phyloP scores from a whole-genome alignment of 2,329 filamentous ascomycete genomes.

The Cercospora zeae-maydis region DNA sequence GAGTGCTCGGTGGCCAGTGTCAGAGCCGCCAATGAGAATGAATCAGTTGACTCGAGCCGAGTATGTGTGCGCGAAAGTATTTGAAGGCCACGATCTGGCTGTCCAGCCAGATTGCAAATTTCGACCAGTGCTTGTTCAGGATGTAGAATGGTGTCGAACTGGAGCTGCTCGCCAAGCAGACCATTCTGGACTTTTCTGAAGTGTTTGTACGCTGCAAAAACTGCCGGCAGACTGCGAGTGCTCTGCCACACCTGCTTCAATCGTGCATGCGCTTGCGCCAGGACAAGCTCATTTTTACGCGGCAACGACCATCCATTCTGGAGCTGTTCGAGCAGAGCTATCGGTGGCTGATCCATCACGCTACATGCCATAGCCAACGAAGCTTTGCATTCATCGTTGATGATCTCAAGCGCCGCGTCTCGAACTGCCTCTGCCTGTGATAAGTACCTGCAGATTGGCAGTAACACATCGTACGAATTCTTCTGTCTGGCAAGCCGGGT shows the following conservation, averaged over 20 bases:
- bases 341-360: neutral
- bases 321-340: neutral
- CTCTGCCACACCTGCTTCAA: constrained; percentile 14
- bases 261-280: neutral
- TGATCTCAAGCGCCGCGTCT: neutral
- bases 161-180: neutral
- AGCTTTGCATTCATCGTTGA: neutral
- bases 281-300: neutral
- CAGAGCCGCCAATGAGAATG: constrained; percentile 15
- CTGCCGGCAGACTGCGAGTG: constrained; percentile 10
- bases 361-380: neutral
- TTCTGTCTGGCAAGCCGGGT: neutral
- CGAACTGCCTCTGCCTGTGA: neutral
- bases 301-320: neutral
- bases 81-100: constrained; percentile 11
- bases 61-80: neutral
- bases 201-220: neutral
- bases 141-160: neutral
- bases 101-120: constrained; percentile 13
- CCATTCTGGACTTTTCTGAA: neutral
- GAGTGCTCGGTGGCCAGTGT: constrained; percentile 12
- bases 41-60: neutral
- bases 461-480: neutral
- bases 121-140: constrained; percentile 15
- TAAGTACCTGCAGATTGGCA: neutral